Base-by-base conservation (phyloP, 2,329 filamentous ascomycete species). In the Ophidiomyces ophidiicola region DNA sequence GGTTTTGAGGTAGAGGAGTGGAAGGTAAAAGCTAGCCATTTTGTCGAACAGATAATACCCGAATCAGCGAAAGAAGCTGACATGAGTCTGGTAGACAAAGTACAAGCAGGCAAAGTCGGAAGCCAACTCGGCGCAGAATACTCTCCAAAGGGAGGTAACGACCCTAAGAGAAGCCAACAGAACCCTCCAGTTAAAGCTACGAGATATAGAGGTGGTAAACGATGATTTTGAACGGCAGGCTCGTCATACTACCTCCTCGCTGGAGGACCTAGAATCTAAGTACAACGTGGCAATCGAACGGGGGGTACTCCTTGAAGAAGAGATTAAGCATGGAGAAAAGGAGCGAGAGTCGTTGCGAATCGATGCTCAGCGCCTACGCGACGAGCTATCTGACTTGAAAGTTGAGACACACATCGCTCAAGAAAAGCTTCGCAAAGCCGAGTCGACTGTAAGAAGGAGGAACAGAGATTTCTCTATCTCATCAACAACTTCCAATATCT, bases 221-320 rank as follows among this genome's bases (percentile, higher is more conserved):
- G 90, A 98, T 68, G 90, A 98, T 61, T 94, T 88, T 57, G 90
- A 98, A 67, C 79, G 86, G 49, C 88, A 96, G 65, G 88, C 90
- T 50, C 79, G 90, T 51, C 90, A 94, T 61, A 94, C 88, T 19
- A 87, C 85, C 24, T 94, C 87, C 31, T 94, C 88, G 36, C 74
- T 96, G 46, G 90, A 98, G 63, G 90, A 98, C 56, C 71, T 98
- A 60, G 90, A 98, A 63, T 88, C 82, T 46, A 98, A 96, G 62
- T 94, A 90, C 62, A 96, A 94, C 58, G 76, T 92, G 41, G 77
- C 87, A 3, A 92, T 98, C 50, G 90, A 98, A 64, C 73, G 88
- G 39, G 78, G 74, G 6, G 90, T 98, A 18, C 76, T 98, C 72
- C 74, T 94, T 64, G 90, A 98, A 57, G 87, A 94, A 59, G 90